Evolutionary conservation across 495 filamentous ascomycete genomes (phyloP).

Genomic region (Pseudevernia furfuracea): DNA sequence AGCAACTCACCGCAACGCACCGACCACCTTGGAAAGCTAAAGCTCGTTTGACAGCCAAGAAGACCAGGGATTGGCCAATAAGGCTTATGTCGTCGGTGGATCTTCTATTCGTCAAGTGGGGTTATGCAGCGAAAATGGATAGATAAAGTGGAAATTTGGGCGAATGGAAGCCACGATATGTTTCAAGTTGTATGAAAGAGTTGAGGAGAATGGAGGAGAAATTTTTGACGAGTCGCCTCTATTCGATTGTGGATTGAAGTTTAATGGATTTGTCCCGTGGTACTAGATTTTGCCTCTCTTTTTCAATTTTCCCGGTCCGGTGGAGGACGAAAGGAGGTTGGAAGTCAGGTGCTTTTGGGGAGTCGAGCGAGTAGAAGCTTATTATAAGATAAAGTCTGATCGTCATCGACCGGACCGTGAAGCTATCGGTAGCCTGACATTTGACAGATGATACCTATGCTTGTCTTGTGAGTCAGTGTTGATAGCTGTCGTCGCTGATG

Average conservation of each 20-base stretch:
- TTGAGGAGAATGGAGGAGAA: no score
- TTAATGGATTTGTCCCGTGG: slow-evolving; percentile 5
- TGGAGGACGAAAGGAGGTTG: background rate
- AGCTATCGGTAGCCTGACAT: slow-evolving; percentile 16
- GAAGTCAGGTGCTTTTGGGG: background rate
- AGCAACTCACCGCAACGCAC: slow-evolving; percentile 8
- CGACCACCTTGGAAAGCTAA: slow-evolving; percentile 10
- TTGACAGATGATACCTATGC: slow-evolving; percentile 16
- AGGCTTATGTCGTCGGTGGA: slow-evolving; percentile 1
- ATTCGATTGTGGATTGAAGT: background rate
- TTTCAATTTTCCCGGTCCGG: background rate
- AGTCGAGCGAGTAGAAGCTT: slow-evolving; percentile 2
- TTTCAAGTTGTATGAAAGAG: background rate
- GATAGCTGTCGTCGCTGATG: background rate
- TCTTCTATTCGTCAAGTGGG: slow-evolving; percentile 6
- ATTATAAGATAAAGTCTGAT: slow-evolving; percentile 4
- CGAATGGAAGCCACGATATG: background rate
- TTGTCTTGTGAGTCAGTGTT: slow-evolving; percentile 1
- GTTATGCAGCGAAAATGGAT: background rate
- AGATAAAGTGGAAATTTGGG: background rate
- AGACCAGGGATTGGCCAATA: slow-evolving; percentile 6
- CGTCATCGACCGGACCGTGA: slow-evolving; percentile 12
- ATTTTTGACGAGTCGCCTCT: no score
- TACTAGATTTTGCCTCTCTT: background rate
- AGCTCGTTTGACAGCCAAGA: slow-evolving; percentile 14